Evolutionary conservation across 495 filamentous ascomycete species (phyloP).

Genomic region (Copromyces sp.): DNA sequence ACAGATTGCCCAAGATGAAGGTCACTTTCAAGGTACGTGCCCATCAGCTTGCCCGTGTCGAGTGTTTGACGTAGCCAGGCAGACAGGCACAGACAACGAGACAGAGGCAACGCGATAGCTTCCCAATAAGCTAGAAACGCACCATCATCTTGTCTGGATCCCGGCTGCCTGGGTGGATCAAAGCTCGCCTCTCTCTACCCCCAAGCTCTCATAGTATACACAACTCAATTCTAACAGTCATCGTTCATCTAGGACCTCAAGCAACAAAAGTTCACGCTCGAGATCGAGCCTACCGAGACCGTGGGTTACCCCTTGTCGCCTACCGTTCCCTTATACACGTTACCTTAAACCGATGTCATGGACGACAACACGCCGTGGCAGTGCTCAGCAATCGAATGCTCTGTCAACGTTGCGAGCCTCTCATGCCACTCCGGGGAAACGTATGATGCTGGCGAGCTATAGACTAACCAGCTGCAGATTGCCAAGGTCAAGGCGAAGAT

Average conservation of each 20-base stretch:
- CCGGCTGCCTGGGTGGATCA: background rate
- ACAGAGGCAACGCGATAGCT: background rate
- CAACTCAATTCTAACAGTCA: background rate
- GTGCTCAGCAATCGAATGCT: background rate
- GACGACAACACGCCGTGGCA: background rate
- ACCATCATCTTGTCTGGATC: background rate
- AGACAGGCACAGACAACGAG: background rate
- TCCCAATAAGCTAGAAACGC: background rate
- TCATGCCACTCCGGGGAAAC: background rate
- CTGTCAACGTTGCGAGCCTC: background rate
- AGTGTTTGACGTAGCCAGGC: background rate
- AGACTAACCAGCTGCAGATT: slow-evolving; percentile 47
- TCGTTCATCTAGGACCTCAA: slow-evolving; percentile 65
- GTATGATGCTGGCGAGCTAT: background rate
- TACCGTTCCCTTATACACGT: background rate
- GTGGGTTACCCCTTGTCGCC: slow-evolving; percentile 47
- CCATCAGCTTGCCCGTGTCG: background rate
- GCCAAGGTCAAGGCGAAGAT: slow-evolving; percentile 86
- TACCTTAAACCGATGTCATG: background rate
- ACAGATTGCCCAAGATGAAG: slow-evolving; percentile 35
- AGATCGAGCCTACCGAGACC: slow-evolving; percentile 84
- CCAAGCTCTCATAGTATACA: background rate
- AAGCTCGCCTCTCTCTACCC: background rate
- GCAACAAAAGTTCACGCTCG: slow-evolving; percentile 94
- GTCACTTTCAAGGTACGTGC: slow-evolving; percentile 40